A percentile compares a stretch with the other conserved stretches of the same genome.
These are phyloP conservation scores for Cadophora sp. DNA, from an alignment of 2,329 filamentous ascomycete species.

Conservation along the genomic window DNA sequence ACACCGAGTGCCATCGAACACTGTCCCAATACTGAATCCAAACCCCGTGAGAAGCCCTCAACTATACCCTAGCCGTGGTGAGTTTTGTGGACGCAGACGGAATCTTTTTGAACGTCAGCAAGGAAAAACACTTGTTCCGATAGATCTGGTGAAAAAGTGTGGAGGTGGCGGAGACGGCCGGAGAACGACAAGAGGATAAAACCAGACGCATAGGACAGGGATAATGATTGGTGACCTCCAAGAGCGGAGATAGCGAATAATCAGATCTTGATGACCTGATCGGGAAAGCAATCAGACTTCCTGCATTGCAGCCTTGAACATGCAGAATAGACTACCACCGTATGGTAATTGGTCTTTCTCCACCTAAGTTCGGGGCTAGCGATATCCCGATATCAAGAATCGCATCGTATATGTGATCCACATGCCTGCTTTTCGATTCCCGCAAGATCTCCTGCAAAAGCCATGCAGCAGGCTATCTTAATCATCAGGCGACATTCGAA, in stretches of 20 bases:
- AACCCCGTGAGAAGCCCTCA: neutral
- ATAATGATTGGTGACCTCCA: neutral
- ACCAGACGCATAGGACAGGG: neutral
- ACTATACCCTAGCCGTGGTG: neutral
- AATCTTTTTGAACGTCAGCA: neutral
- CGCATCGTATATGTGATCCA: neutral
- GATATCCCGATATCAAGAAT: neutral
- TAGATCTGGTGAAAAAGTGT: neutral
- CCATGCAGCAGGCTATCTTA: conserved; percentile 7
- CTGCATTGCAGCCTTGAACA: neutral
- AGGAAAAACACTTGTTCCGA: neutral
- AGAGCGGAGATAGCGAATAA: neutral
- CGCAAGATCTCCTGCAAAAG: neutral
- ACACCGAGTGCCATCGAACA: conserved; percentile 3
- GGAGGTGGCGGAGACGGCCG: neutral
- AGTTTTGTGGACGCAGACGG: neutral
- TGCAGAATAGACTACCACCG: neutral
- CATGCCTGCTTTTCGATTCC: neutral
- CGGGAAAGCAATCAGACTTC: neutral
- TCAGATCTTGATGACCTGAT: conserved; percentile 13
- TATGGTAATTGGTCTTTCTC: neutral
- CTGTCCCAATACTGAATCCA: neutral
- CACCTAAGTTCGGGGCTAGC: neutral
- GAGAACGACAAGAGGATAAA: neutral
- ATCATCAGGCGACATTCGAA: neutral